These are phyloP conservation scores for Volutella citrinella DNA, from an alignment of 2,329 filamentous ascomycete species.

Conservation along the genomic window DNA sequence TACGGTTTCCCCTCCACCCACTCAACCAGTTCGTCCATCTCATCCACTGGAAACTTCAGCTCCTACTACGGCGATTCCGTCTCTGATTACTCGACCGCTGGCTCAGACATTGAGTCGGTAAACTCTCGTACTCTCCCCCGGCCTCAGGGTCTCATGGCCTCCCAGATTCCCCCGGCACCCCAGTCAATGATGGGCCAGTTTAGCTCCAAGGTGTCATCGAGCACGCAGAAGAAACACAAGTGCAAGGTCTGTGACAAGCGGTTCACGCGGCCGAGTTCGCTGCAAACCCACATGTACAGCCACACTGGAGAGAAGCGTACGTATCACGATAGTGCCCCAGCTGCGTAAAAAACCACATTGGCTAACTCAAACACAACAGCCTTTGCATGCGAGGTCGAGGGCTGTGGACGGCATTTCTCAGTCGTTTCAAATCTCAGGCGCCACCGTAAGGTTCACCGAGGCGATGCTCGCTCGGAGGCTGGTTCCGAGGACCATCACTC, in stretches of 20 bases:
- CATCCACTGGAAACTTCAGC: constrained; percentile 74
- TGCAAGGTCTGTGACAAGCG: constrained; percentile 99
- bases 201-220: constrained; percentile 92
- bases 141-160: constrained; percentile 62
- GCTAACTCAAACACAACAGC: constrained; percentile 48
- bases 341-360: too few relatives aligned
- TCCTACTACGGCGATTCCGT: constrained; percentile 84
- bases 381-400: constrained; percentile 90
- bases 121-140: constrained; percentile 80
- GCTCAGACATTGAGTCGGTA: constrained; percentile 81
- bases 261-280: constrained; percentile 88
- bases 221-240: constrained; percentile 98
- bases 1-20: constrained; percentile 88
- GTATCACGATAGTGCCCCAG: too few relatives aligned
- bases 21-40: constrained; percentile 87
- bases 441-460: constrained; percentile 90
- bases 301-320: constrained; percentile 97
- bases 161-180: constrained; percentile 72
- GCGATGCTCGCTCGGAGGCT: constrained; percentile 61
- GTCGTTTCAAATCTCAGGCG: constrained; percentile 93
- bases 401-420: constrained; percentile 93
- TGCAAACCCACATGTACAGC: constrained; percentile 98
- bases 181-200: constrained; percentile 99
- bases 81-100: constrained; percentile 87
- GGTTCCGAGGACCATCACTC: constrained; percentile 63